Base-by-base conservation (phyloP, 495 filamentous ascomycete genomes). In the Melanomma pulvis-pyrius region DNA sequence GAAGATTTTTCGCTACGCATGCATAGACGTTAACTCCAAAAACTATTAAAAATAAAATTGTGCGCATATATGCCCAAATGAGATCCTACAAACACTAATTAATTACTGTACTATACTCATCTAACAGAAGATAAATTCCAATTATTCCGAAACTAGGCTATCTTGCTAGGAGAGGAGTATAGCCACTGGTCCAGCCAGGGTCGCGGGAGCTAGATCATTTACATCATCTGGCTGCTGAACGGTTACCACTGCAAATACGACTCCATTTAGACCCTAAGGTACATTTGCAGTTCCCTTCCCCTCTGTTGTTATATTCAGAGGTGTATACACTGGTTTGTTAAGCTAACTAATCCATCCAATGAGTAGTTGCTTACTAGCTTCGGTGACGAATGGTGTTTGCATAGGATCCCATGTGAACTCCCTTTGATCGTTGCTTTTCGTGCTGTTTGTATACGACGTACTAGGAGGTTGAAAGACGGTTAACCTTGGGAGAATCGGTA, bases 71-170 rank as follows among this genome's bases (percentile, higher is more conserved):
- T n/a, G n/a, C n/a, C n/a, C n/a, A n/a, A n/a, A n/a, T n/a, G n/a
- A n/a, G n/a, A n/a, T n/a, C n/a, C n/a, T n/a, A n/a, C n/a, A n/a
- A n/a, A n/a, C n/a, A n/a, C n/a, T n/a, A n/a, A n/a, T n/a, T n/a
- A n/a, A n/a, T n/a, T n/a, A n/a, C n/a, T n/a, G n/a, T n/a, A n/a
- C n/a, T n/a, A n/a, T n/a, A n/a, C n/a, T n/a, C n/a, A n/a, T 50
- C 47, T 50, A 50, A 50, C 21, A 22, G 11, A 50, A 50, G 22
- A 50, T 50, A 50, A 50, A 50, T 50, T 21, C 47, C 21, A 50
- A 21, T 50, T 50, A 50, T 50, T 12, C 11, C 8, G 22, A 50
- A 50, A 9, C 47, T 50, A 50, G n/a, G 22, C 47, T 50, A 50
- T 50, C 47, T 50, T 50, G 22, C 44, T 48, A 48, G 44, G 17